Conservation (phyloP, 345 rosid genomes). For the Eutrema heterophyllum region DNA sequence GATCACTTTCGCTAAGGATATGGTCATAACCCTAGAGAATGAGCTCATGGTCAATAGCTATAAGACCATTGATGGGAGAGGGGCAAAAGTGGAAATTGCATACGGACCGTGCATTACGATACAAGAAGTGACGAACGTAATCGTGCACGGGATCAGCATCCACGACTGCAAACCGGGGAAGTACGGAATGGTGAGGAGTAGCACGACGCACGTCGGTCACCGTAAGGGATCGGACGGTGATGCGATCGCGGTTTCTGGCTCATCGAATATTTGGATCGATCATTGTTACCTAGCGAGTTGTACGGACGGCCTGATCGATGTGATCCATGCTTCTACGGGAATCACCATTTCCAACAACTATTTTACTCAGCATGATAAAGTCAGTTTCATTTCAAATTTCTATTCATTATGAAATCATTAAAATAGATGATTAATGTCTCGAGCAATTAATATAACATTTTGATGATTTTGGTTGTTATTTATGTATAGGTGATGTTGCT, state of each 20-base stretch:
- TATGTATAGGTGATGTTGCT: slow-evolving; percentile 64
- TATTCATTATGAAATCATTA: background rate
- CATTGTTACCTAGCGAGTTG: slow-evolving; percentile 69
- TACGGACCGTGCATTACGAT: slow-evolving; percentile 76
- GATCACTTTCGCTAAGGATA: slow-evolving; percentile 72
- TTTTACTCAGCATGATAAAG: slow-evolving; percentile 78
- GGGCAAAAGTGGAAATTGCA: slow-evolving; percentile 70
- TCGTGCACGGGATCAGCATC: slow-evolving; percentile 78
- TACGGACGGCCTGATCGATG: slow-evolving; percentile 78
- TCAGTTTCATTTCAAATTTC: slow-evolving; percentile 2
- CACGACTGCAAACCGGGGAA: slow-evolving; percentile 78
- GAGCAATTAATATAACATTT: background rate
- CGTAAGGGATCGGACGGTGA: slow-evolving; percentile 79
- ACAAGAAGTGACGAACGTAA: slow-evolving; percentile 67
- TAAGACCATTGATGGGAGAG: slow-evolving; percentile 91
- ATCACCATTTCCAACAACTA: slow-evolving; percentile 84
- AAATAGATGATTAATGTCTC: background rate
- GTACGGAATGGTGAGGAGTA: slow-evolving; percentile 39
- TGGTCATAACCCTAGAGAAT: slow-evolving; percentile 64
- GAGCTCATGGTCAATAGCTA: slow-evolving; percentile 82
- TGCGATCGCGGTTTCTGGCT: slow-evolving; percentile 53
- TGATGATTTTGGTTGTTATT: background rate
- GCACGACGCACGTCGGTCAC: slow-evolving; percentile 41
- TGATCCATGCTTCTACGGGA: slow-evolving; percentile 73
- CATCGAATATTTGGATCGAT: slow-evolving; percentile 83